Evolutionary conservation across 129 eudicot species (phyloP), one percentile per base, ranked within the genome.

Genomic region (Flaveria ramosissima): DNA sequence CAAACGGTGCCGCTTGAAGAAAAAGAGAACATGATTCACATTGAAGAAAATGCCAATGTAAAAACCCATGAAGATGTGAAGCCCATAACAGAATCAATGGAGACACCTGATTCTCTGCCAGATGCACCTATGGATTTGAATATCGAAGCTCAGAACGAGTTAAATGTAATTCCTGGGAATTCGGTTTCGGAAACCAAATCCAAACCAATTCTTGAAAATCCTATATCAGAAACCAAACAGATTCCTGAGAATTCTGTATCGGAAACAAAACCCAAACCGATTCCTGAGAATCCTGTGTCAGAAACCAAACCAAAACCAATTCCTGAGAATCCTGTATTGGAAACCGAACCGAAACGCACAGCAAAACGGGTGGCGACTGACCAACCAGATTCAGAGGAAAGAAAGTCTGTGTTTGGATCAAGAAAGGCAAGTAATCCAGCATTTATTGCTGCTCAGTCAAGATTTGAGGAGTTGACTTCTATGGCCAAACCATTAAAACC

Each of bases 361-460:
- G 62, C 57, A 60, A 80, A 90, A 83, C 77, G 86, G n/a, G 20
- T 75, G 63, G 88, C 92, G 8, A 66, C 82, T 7, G 92, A 84
- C 55, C 83, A 82, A 74, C 69, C 90, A 32, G 92, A 91, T 76
- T 79, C 84, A 48, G 93, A 91, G 76, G 93, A 84, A 68, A 81
- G 86, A 64, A 91, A 84, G 73, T 68, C 79, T 52, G 84, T 79
- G 41, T 82, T 70, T 72, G 92, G 87, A 77, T 83, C 90, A 71
- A 84, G 90, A 71, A 90, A 90, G 71, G 83, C 90, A 27, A 89
- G 86, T 67, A 91, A 89, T 84, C 91, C 97, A 19, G 89, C 96
- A 7, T 93, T 93, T 68, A 77, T 90, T 36, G 98, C 96, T 23
- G 98, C 89, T 50, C 98, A 93, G 72, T 91, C 93, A 26, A 93